Base-by-base conservation (phyloP, 352 stramenopile species). In the Bremia lactucae region DNA sequence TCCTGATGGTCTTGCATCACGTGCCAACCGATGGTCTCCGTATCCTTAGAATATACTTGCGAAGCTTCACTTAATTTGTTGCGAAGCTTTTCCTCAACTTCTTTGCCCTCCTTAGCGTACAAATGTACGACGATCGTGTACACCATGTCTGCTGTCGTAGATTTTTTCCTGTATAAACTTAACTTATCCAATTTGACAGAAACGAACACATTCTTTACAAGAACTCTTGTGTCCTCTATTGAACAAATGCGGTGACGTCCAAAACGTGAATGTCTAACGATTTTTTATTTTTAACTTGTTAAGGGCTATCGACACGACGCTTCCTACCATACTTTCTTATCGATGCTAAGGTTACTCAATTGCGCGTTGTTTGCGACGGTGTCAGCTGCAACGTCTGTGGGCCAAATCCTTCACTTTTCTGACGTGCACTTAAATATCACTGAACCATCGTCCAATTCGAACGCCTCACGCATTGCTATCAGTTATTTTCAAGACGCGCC, bases 401-500 rank as follows among this genome's bases (percentile, higher is more conserved):
- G 55, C 0, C 54, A 58, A 37, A 81, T 91, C 41, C 49, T 93
- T 25, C 77, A 93, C 56, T 87, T 90, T 44, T 89, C 78, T 10
- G 81, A 93, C 50, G 78, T 91, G 15, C 77, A 93, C 42, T 55
- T 93, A 10, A 90, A 93, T 42, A 59, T 87, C 37, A 87, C 78
- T 4, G 33, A 39, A 14, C 63, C 58, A 14, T 50, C 78, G 9
- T 48, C 68, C n/a, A 41, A 48, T 0, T 18, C 20, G 4, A 61
- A 81, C 20, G 67, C 64, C 18, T 59, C 58, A 11, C 44, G 36
- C 21, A 52, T 74, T 19, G 65, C 59, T 4, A 70, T 68, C 36
- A 55, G 45, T 16, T 86, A 88, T 44, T 67, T 60, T 25, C 40
- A 55, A 13, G 75, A 89, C 43, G 58, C 73, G 2, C 64, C 80